Evolutionary conservation across 2,329 filamentous ascomycete species (phyloP), one percentile per base, ranked within the genome.

Genomic region (Sporothrix mexicana): DNA sequence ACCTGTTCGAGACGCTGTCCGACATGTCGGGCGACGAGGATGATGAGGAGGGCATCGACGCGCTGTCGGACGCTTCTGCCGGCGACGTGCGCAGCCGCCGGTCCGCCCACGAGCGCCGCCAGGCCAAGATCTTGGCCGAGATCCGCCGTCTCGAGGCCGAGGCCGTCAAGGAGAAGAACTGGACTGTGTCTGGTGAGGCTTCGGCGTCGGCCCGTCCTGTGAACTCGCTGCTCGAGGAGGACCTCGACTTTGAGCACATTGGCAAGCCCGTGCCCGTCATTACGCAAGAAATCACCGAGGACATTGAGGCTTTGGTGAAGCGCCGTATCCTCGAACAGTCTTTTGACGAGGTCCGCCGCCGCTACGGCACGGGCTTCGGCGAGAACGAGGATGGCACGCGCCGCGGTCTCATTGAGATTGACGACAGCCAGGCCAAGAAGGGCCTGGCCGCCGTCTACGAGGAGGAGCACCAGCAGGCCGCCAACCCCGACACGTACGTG

Each of bases 201-300:
- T 88, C 90, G 67, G 95, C 93, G 1, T 86, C 86, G 0, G 93
- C 96, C 77, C 89, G 96, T 49, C 96, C 96, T 0, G 80, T 94
- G 71, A 98, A 99, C 84, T 98, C 95, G 0, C 87, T 99, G 2
- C 88, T 99, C 0, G 95, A 98, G 79, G 90, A 98, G 83, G 94
- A 98, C 78, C 88, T 99, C 36, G 95, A 98, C 76, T 99, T 98
- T 79, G 96, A 99, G 83, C 91, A 97, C 78, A 90, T 93, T 25
- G 96, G 96, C 79, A 99, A 98, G 81, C 95, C 96, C 0, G 92
- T 98, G 0, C 94, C 95, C 1, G 93, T 98, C 74, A 94, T 98
- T 80, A 98, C 96, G 0, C 91, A 93, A 57, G 95, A 98, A 81
- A 87, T 97, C 55, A 97, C 91, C 71, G 95, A 98, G 81, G 91